Base-by-base conservation (phyloP, 2,329 filamentous ascomycete genomes). In the Hypoxylon rubiginosum region DNA sequence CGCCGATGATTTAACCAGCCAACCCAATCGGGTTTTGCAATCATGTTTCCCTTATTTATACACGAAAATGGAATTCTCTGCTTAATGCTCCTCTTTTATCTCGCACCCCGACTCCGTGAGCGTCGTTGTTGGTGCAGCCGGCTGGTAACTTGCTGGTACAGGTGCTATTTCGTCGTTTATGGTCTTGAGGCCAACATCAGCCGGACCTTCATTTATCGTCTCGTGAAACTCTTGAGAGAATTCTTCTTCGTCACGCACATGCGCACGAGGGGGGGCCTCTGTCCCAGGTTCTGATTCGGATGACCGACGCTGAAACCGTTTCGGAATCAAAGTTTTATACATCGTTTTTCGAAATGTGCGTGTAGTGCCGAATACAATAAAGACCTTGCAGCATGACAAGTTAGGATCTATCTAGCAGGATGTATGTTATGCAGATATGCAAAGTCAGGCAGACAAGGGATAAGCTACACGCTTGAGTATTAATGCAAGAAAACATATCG, bases 291-390 rank as follows among this genome's bases (percentile, higher is more conserved):
- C 48, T 32, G 15, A 13, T 7, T 60, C 30, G 17, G 36, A 26
- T 30, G 61, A 21, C 3, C 59, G 36, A 24, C 54, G 53, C 21
- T 68, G 71, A 30, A 74, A 68, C 17, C 30, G 58, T 13, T 60
- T 69, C 8, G 72, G 73, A 3, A 73, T 26, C 30, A 74, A 70
- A 2, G 43, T 62, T 4, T 48, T 32, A 36, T 70, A 69, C 32
- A 74, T 60, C 0, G 64, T 68, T 32, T 62, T 62, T 43, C 64
- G 62, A 24, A 70, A 74, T 24, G 64, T 71, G 13, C 63, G 63
- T 4, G 73, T 74, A 7, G 73, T 74, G 8, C 73, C 73, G 36
- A 74, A 74, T 6, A 74, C 73, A 15, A 74, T 46, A 53, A 74
- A 73, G 2, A 70, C 65, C 72, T 43, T 74, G 3, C 0, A 15